These are phyloP conservation scores for Citrus australasica DNA, from an alignment of 345 rosid species.

Conservation along the genomic window DNA sequence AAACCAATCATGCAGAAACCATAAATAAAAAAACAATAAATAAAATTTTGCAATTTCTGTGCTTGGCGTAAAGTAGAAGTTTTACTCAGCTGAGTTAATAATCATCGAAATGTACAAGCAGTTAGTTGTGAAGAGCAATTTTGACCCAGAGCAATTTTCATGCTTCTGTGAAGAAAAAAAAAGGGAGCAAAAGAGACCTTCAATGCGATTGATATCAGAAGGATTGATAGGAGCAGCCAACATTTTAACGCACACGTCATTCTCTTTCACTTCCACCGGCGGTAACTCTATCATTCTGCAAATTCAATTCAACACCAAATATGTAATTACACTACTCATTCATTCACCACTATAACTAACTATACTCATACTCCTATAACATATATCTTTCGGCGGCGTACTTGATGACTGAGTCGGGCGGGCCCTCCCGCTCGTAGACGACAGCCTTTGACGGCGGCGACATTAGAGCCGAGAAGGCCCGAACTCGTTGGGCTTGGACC, in stretches of 20 bases:
- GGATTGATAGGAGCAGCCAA: conserved; percentile 92
- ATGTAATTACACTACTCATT: background rate
- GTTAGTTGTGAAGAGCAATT: background rate
- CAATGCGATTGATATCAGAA: conserved; percentile 81
- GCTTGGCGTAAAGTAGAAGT: background rate
- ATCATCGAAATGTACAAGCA: background rate
- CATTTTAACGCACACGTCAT: conserved; percentile 83
- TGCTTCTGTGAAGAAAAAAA: background rate
- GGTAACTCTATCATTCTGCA: conserved; percentile 60
- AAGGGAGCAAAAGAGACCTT: conserved; percentile 38
- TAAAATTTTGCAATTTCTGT: background rate
- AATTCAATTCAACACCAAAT: background rate
- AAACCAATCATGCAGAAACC: background rate
- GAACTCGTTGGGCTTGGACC: conserved; percentile 11
- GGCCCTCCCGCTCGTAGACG: conserved; percentile 77
- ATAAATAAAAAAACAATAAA: background rate
- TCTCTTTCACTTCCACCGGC: conserved; percentile 69
- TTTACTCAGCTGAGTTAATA: background rate
- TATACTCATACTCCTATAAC: background rate
- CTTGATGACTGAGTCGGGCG: conserved; percentile 81
- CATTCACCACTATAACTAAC: background rate
- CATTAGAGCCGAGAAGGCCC: conserved; percentile 55
- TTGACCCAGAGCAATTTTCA: background rate
- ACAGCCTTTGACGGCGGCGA: conserved; percentile 84
- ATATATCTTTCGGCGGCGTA: conserved; percentile 7